Conservation (phyloP, 2,329 filamentous ascomycete genomes). For the Meredithiella fracta region DNA sequence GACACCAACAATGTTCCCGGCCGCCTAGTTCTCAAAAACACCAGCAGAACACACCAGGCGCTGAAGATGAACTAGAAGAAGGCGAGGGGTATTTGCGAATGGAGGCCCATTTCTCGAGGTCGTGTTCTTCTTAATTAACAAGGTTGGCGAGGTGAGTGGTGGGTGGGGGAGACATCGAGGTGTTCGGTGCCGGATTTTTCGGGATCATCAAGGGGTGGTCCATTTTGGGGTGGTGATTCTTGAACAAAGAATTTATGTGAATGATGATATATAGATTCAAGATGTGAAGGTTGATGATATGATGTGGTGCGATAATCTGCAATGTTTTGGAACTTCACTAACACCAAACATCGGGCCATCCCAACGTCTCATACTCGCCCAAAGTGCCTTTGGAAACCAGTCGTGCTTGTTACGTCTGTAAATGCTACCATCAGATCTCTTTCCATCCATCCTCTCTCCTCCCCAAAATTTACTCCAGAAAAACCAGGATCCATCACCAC, state of each 20-base stretch:
- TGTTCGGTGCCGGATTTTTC: conserved; percentile 1
- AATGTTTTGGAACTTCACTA: too few species aligned
- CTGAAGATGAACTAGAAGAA: conserved; percentile 24
- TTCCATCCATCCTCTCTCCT: too few species aligned
- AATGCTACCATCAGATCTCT: too few species aligned
- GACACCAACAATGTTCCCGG: conserved; percentile 27
- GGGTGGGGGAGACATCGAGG: not conserved
- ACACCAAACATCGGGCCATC: too few species aligned
- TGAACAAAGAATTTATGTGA: not conserved
- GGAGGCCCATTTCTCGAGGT: conserved; percentile 16
- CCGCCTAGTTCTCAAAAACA: conserved; percentile 26
- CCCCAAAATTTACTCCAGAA: too few species aligned
- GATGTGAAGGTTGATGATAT: too few species aligned
- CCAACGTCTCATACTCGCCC: too few species aligned
- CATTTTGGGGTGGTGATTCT: not conserved
- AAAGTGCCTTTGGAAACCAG: too few species aligned
- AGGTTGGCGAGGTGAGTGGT: conserved; percentile 15
- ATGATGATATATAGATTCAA: too few species aligned
- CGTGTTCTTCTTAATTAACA: conserved; percentile 19
- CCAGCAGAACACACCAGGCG: conserved; percentile 25
- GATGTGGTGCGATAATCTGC: too few species aligned
- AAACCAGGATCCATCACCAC: too few species aligned
- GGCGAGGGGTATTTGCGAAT: conserved; percentile 18
- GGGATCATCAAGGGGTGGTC: not conserved
- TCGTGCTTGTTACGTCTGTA: too few species aligned